Percentiles rank a stretch among this genome's conserved stretches.
These are phyloP conservation scores for Coniosporium uncinatum DNA, from an alignment of 2,329 filamentous ascomycete species.

Conservation along the genomic window DNA sequence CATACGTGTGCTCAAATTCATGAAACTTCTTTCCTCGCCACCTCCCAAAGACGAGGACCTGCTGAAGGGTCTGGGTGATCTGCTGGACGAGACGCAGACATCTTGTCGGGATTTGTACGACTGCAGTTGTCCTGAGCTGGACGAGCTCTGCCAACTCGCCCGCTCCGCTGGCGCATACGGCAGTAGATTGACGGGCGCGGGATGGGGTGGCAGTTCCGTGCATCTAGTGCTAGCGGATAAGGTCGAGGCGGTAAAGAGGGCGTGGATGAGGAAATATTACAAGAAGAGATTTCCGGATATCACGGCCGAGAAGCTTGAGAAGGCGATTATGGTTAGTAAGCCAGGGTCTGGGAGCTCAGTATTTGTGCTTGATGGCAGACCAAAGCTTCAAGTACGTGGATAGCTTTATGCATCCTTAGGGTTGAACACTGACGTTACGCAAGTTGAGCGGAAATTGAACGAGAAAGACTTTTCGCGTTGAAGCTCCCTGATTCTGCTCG, in stretches of 20 bases:
- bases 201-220: conserved; percentile 95
- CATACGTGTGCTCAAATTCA: conserved; percentile 78
- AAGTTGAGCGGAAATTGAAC: too few relatives aligned
- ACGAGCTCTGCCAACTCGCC: conserved; percentile 79
- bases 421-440: too few relatives aligned
- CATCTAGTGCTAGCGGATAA: conserved; percentile 85
- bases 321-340: conserved; percentile 84
- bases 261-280: conserved; percentile 82
- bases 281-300: conserved; percentile 61
- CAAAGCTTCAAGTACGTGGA: too few relatives aligned
- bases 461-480: too few relatives aligned
- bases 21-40: conserved; percentile 57
- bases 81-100: conserved; percentile 87
- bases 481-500: too few relatives aligned
- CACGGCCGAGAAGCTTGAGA: conserved; percentile 65
- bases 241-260: conserved; percentile 70
- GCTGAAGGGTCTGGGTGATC: conserved; percentile 65
- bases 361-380: conserved; percentile 4
- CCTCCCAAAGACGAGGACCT: conserved; percentile 56
- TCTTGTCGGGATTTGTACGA: conserved; percentile 87
- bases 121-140: conserved; percentile 90
- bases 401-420: too few relatives aligned
- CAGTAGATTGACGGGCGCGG: conserved; percentile 83
- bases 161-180: conserved; percentile 76
- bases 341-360: conserved; percentile 64